Evolutionary conservation across 225 moss, liverwort and hornwort genomes (phyloP).

Genomic region (Thuidium tamariscinum): DNA sequence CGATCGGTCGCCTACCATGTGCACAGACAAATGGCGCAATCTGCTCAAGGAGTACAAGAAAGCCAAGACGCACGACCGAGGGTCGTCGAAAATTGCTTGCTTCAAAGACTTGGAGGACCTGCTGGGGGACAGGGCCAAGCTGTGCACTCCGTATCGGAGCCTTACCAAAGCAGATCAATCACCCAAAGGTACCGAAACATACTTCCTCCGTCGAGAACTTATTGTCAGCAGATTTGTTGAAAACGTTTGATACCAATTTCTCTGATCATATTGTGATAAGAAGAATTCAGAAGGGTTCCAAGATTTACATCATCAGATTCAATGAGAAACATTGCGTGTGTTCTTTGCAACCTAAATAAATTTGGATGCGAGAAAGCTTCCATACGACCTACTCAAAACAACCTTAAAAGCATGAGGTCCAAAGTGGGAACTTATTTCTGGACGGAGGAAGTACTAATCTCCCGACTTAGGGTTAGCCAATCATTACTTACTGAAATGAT

Average conservation of each 20-base stretch:
- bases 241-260: background rate
- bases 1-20: conserved; percentile 94
- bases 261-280: background rate
- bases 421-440: background rate
- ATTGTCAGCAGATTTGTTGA: background rate
- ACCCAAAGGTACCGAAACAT: conserved; percentile 27
- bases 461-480: background rate
- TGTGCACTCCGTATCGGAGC: conserved; percentile 38
- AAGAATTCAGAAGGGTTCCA: background rate
- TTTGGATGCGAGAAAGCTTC: background rate
- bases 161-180: conserved; percentile 41
- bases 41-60: conserved; percentile 97
- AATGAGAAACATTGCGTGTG: background rate
- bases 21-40: conserved; percentile 98
- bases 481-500: background rate
- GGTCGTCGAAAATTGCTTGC: conserved; percentile 86
- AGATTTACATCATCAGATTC: background rate
- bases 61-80: conserved; percentile 77
- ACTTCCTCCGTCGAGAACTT: background rate
- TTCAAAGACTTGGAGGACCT: conserved; percentile 97
- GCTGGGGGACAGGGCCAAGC: conserved; percentile 67
- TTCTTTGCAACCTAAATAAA: background rate
- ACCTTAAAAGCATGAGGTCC: background rate
- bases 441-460: background rate
- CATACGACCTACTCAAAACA: background rate